Evolutionary conservation across 768 basidiomycete genomes (phyloP).

Genomic region (Cantharellus anzutake): DNA sequence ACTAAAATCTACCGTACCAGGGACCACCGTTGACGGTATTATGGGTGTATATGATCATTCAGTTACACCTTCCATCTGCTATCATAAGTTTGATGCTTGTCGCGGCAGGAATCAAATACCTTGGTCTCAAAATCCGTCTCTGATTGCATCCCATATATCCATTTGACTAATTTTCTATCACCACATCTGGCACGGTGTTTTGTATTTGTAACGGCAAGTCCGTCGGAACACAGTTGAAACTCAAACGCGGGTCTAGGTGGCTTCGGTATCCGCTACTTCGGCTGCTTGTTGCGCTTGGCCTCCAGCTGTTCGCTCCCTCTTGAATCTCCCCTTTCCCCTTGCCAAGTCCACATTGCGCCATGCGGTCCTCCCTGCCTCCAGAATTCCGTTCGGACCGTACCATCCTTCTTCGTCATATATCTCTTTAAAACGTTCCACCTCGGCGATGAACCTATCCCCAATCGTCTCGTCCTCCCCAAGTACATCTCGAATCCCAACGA

Average conservation of each 20-base stretch:
- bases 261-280: too few relatives aligned
- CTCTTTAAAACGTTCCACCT: constrained; percentile 34
- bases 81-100: constrained; percentile 34
- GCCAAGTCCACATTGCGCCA: constrained; percentile 54
- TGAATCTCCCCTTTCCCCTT: constrained; percentile 57
- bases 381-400: constrained; percentile 17
- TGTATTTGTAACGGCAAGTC: background rate
- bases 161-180: background rate
- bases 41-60: constrained; percentile 60
- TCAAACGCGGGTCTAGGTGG: background rate
- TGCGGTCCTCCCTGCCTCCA: constrained; percentile 30
- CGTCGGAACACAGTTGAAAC: background rate
- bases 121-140: constrained; percentile 6
- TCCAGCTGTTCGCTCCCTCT: constrained; percentile 29
- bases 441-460: constrained; percentile 4
- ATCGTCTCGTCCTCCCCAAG: background rate
- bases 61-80: constrained; percentile 46
- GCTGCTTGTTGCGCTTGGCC: too few relatives aligned
- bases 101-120: constrained; percentile 9
- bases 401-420: constrained; percentile 28
- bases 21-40: constrained; percentile 58
- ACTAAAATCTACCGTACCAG: constrained; percentile 19
- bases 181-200: background rate
- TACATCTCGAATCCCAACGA: constrained; percentile 32
- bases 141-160: background rate